These are phyloP conservation scores for Pleurozium schreberi DNA, from an alignment of 225 moss, liverwort and hornwort genomes.

Conservation along the genomic window DNA sequence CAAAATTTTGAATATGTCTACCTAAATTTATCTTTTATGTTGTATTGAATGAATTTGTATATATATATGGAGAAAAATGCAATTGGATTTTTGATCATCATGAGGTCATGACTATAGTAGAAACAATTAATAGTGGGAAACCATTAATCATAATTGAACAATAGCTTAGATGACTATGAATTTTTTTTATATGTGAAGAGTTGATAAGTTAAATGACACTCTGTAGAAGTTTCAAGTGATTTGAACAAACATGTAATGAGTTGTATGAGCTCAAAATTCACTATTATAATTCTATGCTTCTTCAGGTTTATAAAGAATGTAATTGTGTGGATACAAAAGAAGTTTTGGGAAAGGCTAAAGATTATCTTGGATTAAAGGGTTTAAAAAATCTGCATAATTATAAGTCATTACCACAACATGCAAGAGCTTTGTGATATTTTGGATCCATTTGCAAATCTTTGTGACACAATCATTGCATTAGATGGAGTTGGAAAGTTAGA, in stretches of 20 bases:
- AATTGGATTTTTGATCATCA: neutral
- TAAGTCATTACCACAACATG: neutral
- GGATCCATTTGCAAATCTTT: neutral
- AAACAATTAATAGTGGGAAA: too few species aligned
- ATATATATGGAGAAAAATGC: neutral
- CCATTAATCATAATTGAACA: neutral
- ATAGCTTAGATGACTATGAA: neutral
- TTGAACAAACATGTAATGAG: neutral
- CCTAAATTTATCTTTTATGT: neutral
- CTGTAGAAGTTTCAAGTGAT: neutral
- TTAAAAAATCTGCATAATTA: neutral
- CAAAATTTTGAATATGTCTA: neutral
- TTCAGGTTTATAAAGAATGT: neutral
- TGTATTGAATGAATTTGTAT: neutral
- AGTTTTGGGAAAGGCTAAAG: neutral
- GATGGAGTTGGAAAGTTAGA: neutral
- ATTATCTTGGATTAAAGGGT: neutral
- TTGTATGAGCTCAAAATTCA: neutral
- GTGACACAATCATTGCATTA: neutral
- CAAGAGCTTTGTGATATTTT: accelerated
- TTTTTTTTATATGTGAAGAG: neutral
- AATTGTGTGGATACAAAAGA: neutral
- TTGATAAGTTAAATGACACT: neutral
- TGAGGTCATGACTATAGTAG: neutral
- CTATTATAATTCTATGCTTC: neutral